Evolutionary conservation across 1,284 basidiomycete species (phyloP), one percentile per base, ranked within the genome.

Genomic region (Apiotrichum montevideense): DNA sequence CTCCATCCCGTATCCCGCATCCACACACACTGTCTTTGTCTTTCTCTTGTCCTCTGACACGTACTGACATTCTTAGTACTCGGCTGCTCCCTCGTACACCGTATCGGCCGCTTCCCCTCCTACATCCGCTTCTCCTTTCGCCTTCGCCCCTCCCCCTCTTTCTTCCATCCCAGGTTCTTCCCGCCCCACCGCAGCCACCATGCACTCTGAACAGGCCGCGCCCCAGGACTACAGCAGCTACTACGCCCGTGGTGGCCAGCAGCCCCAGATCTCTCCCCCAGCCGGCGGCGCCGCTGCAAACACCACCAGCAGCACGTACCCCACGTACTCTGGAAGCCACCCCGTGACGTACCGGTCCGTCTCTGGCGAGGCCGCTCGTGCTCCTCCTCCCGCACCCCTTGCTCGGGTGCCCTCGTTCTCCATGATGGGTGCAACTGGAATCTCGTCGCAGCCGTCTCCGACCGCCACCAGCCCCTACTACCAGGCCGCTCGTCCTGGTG

Each of bases 111-210:
- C 44, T 29, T 70, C 70, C 2, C 66, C 70, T 6, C 64, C 70
- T 33, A 48, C 63, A 3, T 67, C 69, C 1, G 65, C 71, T 7
- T 72, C 70, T 14, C 72, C 72, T 14, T 73, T 74, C 44, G 71
- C 72, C 9, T 74, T 73, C 57, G 70, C 68, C 6, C 71, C 72
- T 21, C 71, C 72, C 13, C 70, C 72, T 6, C 66, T 72, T 11
- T 70, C 65, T 0, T 63, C 63, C 6, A 43, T 62, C 15, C 61
- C 61, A n/a, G 52, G 61, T 15, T 59, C 65, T 5, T 62, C 66
- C 8, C 67, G 69, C 52, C 49, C 49, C 34, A 10, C n/a, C 21
- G 21, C 41, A 42, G n/a, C 67, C 21, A 55, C 63, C 11, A 57
- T 67, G 44, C 67, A 71, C 51, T 65, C 68, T n/a, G 70, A 72